Conservation (phyloP, 2,329 filamentous ascomycete species). For the Rugonectria rugulosa region DNA sequence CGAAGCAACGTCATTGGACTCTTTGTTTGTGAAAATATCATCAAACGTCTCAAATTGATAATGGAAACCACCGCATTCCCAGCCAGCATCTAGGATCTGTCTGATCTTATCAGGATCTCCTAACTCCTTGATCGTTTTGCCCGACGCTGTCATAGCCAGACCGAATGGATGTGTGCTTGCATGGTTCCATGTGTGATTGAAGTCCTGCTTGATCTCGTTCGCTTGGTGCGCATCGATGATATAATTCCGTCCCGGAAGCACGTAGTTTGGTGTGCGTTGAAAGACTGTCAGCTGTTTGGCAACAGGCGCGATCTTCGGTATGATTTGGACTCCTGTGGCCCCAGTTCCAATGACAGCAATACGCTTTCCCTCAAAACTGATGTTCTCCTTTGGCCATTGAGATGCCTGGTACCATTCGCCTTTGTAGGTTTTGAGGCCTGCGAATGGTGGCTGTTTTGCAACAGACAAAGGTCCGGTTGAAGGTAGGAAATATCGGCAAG, state of each 20-base stretch:
- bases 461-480: slow-evolving; percentile 20
- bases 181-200: slow-evolving; percentile 8
- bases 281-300: slow-evolving; percentile 19
- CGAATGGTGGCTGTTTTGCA: slow-evolving; percentile 13
- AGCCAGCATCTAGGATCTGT: slow-evolving; percentile 6
- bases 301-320: slow-evolving; percentile 18
- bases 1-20: slow-evolving; percentile 19
- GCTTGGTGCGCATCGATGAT: slow-evolving; percentile 15
- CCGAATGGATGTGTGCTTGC: slow-evolving; percentile 3
- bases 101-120: not conserved
- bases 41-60: slow-evolving; percentile 18
- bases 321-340: slow-evolving; percentile 21
- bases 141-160: not conserved
- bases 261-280: slow-evolving; percentile 20
- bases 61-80: slow-evolving; percentile 16
- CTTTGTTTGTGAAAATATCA: slow-evolving; percentile 15
- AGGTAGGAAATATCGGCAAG: slow-evolving; percentile 17
- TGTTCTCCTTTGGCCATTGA: not conserved
- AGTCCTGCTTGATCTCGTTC: slow-evolving; percentile 6
- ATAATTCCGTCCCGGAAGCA: slow-evolving; percentile 19
- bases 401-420: slow-evolving; percentile 22
- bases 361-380: slow-evolving; percentile 18
- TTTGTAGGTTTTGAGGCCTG: not conserved
- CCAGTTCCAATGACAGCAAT: slow-evolving; percentile 22
- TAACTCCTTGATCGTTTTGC: not conserved